Evolutionary conservation across 805 yeast species (phyloP), one percentile per base, ranked within the genome.

Genomic region (Candida hispaniensis): DNA sequence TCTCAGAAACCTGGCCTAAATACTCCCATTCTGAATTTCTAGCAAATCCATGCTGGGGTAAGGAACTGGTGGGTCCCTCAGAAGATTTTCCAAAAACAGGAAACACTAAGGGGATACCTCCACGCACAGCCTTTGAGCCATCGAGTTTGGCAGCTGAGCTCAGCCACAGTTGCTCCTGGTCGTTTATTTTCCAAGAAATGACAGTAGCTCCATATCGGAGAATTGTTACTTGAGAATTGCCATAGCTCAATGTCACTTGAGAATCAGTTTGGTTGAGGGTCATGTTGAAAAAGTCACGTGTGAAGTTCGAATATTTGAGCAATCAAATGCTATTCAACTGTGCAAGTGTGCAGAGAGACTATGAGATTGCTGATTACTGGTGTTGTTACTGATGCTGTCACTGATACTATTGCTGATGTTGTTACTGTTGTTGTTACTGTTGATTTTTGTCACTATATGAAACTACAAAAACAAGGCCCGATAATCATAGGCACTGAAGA

Each of bases 41-140:
- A 12, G 94, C 98, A 61, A 91, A 80, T 2, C 98, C 98, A 54
- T 91, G 98, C 61, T 91, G 97, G 12, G 96, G 96, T 44, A 91
- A 68, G n/a, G 36, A 22, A 34, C 63, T 65, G 23, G 85, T 71
- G 21, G 61, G 59, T 3, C 80, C 79, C 39, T 62, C 66, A 6
- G 69, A 64, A 18, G 66, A 63, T 46, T 73, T 85, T 41, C 98
- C 97, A 48, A 61, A 61, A 7, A 63, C 81, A 2, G 98, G 98
- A 67, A 91, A 91, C 6, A 88, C 97, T 14, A 91, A 63, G 8
- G 98, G 98, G 35, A 91, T 81, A 34, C 98, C 98, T 45, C 98
- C 98, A 55, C 98, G 72, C 12, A 91, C 96, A 2, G 98, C 93
- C 52, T 79, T 80, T 27, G 88, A 61, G 7, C 97, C 97, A 51